Evolutionary conservation across 2,329 filamentous ascomycete genomes (phyloP).

Genomic region (Fusarium sp.): DNA sequence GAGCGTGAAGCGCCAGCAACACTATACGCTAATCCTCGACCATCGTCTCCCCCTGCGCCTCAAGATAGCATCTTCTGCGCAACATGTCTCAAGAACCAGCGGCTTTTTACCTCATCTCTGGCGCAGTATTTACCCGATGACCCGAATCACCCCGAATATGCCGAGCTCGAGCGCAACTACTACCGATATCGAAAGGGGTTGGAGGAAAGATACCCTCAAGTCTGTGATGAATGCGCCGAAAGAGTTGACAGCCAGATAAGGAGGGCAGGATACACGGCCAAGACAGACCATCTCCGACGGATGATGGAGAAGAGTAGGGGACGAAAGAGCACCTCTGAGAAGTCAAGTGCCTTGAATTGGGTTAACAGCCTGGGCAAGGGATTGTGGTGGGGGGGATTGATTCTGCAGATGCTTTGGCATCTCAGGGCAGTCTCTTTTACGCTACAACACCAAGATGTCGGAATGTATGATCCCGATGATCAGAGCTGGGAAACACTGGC

Average conservation of each 20-base stretch:
- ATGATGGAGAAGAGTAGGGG: constrained; percentile 75
- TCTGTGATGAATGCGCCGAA: constrained; percentile 84
- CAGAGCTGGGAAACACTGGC: constrained; percentile 28
- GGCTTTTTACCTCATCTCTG: constrained; percentile 78
- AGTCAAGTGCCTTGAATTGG: constrained; percentile 55
- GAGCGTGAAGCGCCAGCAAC: constrained; percentile 54
- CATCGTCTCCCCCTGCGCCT: constrained; percentile 36
- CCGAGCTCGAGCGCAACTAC: constrained; percentile 73
- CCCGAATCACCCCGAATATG: constrained; percentile 73
- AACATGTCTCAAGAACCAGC: constrained; percentile 89
- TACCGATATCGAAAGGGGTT: constrained; percentile 77
- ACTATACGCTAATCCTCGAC: constrained; percentile 61
- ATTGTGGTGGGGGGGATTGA: constrained; percentile 61
- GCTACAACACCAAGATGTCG: constrained; percentile 45
- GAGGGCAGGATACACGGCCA: constrained; percentile 80
- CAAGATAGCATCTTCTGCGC: constrained; percentile 70
- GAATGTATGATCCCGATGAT: constrained; percentile 52
- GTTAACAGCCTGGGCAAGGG: constrained; percentile 56
- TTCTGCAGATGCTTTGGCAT: constrained; percentile 65
- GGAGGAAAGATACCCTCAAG: constrained; percentile 87
- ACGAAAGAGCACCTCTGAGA: constrained; percentile 43
- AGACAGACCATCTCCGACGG: constrained; percentile 81
- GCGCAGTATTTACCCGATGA: constrained; percentile 81
- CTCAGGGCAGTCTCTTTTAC: constrained; percentile 45
- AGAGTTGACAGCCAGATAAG: constrained; percentile 76